Evolutionary conservation across 2,329 filamentous ascomycete species (phyloP).

Genomic region (Esteya vermicola): DNA sequence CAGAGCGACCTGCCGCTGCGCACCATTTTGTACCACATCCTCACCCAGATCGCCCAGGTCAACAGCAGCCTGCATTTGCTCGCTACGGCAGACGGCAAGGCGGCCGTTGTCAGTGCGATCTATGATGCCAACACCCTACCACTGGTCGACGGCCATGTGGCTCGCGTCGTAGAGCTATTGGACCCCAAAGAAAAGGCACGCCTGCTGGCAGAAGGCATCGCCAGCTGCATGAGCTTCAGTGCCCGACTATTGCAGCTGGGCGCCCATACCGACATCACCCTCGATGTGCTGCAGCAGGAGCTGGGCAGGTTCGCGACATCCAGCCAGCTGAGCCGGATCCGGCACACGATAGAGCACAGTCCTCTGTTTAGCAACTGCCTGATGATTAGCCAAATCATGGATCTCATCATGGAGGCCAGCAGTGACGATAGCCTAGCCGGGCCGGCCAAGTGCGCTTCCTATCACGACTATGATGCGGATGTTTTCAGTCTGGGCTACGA

Average conservation of each 20-base stretch:
- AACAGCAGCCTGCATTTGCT: constrained; percentile 11
- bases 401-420: constrained; percentile 18
- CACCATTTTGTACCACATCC: constrained; percentile 13
- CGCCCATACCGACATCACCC: constrained; percentile 8
- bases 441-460: constrained; percentile 5
- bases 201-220: constrained; percentile 21
- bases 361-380: constrained; percentile 18
- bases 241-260: constrained; percentile 11
- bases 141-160: constrained; percentile 16
- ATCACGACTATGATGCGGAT: constrained; percentile 13
- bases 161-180: constrained; percentile 15
- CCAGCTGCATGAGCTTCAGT: constrained; percentile 19
- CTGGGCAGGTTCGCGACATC: constrained; percentile 17
- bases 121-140: constrained; percentile 19
- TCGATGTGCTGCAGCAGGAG: constrained; percentile 13
- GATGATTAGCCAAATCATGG: constrained; percentile 17
- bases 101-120: constrained; percentile 17
- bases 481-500: constrained; percentile 16
- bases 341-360: constrained; percentile 17
- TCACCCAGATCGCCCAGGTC: constrained; percentile 12
- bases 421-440: constrained; percentile 11
- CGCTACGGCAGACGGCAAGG: constrained; percentile 9
- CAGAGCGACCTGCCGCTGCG: constrained; percentile 14
- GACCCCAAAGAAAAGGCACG: constrained; percentile 18
- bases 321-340: constrained; percentile 15